These are phyloP conservation scores for Trametes maxima DNA, from an alignment of 768 basidiomycete species.

Conservation along the genomic window DNA sequence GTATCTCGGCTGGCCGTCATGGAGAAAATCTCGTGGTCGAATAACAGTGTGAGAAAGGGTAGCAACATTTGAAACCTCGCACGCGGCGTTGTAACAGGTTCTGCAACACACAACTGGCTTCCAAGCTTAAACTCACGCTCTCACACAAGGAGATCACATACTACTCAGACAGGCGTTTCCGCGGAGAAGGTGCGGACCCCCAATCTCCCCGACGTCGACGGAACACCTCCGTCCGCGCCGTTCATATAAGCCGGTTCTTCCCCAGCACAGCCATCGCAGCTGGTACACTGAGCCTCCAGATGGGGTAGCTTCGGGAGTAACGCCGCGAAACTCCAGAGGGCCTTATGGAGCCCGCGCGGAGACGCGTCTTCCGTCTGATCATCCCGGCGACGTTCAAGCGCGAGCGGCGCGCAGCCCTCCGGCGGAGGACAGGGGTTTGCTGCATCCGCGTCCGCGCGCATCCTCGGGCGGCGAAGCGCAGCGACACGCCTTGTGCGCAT, in stretches of 20 bases:
- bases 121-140: background rate
- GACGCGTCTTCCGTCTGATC: slow-evolving; percentile 7
- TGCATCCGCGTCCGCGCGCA: background rate
- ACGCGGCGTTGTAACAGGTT: background rate
- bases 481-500: slow-evolving; percentile 3
- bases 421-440: background rate
- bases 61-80: too few relatives aligned
- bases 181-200: slow-evolving; percentile 15
- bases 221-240: slow-evolving; percentile 5
- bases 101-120: background rate
- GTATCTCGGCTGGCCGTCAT: too few relatives aligned
- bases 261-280: slow-evolving; percentile 9
- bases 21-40: too few relatives aligned
- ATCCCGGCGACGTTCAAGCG: background rate
- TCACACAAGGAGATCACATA: background rate
- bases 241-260: slow-evolving; percentile 8
- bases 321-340: background rate
- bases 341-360: background rate
- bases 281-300: background rate
- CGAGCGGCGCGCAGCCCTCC: background rate
- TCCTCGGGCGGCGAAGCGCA: background rate
- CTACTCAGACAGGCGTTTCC: background rate
- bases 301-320: slow-evolving; percentile 16
- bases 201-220: background rate
- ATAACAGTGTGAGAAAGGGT: too few relatives aligned